Base-by-base conservation (phyloP, 2,329 filamentous ascomycete species). In the Epichloe bromicola region DNA sequence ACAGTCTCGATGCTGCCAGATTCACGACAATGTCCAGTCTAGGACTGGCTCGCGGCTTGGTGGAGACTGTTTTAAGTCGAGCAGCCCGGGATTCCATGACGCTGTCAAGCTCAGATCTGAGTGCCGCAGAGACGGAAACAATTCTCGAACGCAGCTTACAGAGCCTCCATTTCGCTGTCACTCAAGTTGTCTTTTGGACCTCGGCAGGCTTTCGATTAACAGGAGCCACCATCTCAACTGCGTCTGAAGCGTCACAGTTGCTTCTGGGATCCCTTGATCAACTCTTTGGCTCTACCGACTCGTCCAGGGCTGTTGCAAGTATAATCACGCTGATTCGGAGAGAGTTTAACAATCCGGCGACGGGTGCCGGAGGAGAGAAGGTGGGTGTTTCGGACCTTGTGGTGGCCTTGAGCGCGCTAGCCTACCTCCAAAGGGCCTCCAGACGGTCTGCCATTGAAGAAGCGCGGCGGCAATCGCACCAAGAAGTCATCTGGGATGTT, bases 281-380 rank as follows among this genome's bases (percentile, higher is more conserved):
- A 55, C 75, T 84, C 39, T 76, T 85, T 30, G 82, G 82, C 14
- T 82, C 79, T 2, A 85, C 82, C n/a, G 82, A 85, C 61, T 83
- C 80, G 2, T 84, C 81, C 2, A 69, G 80, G 40, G 81, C 82
- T 11, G 82, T 85, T 53, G 79, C 80, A 2, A 81, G 79, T 60
- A 84, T 85, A 58, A 74, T 85, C 56, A 77, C 77, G 1, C 67
- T 85, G 34, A 75, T 85, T 45, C 74, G 79, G 33, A 73, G 79
- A 52, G 82, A 85, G 61, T 82, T 85, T 53, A 74, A 76, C 49
- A 81, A 82, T 52, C 79, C 80, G 0, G 74, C 76, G 8, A 82
- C 79, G 0, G 80, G 79, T 5, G 67, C 70, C 3, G 70, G 73
- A 44, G 78, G 78, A 8, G 81, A 84, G 59, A 74, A 69, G 44